Evolutionary conservation across 169 alveolate species (phyloP), one percentile per base, ranked within the genome.

Genomic region (Eimeria acervulina): DNA sequence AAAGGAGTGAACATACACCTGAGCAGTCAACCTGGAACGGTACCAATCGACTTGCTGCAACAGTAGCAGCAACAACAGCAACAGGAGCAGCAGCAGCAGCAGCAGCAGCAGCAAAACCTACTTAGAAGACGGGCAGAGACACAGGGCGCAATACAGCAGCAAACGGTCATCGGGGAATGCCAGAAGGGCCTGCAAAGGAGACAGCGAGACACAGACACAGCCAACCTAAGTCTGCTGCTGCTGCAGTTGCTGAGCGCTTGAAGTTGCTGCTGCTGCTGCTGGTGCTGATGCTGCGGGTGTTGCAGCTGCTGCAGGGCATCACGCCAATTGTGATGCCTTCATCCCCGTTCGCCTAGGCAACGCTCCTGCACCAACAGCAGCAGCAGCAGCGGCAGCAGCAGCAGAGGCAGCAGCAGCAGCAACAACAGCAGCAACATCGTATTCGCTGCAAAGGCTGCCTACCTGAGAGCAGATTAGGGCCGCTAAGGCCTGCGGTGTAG

Each of bases 381-480:
- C 38, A 68, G 13, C 44, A 36, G 31, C 87, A 76, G 87, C 87
- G 38, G 55, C 87, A 76, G n/a, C n/a, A n/a, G n/a, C n/a, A n/a
- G n/a, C n/a, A n/a, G n/a, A n/a, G n/a, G n/a, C n/a, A n/a, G n/a
- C n/a, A n/a, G 8, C 74, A 26, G 38, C 36, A 26, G 74, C 38
- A 26, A 36, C 74, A 26, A 7, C 15, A 2, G 59, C 59, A 38
- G 28, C 87, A 80, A 1, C 2, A 17, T 6, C 33, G 19, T n/a
- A n/a, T n/a, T 8, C 19, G 36, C 10, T 7, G 38, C 74, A 63
- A 63, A 63, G 10, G 74, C 15, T 28, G 17, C 7, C 28, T 31
- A 55, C 92, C 92, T 55, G 92, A 7, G 78, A 84, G 33, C 78
- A 84, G n/a, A 84, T 36, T 7, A 84, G 31, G 31, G 78, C 92